Evolutionary conservation across 176 grass and related monocot species (phyloP).

Genomic region (Phoenix roebelenii): DNA sequence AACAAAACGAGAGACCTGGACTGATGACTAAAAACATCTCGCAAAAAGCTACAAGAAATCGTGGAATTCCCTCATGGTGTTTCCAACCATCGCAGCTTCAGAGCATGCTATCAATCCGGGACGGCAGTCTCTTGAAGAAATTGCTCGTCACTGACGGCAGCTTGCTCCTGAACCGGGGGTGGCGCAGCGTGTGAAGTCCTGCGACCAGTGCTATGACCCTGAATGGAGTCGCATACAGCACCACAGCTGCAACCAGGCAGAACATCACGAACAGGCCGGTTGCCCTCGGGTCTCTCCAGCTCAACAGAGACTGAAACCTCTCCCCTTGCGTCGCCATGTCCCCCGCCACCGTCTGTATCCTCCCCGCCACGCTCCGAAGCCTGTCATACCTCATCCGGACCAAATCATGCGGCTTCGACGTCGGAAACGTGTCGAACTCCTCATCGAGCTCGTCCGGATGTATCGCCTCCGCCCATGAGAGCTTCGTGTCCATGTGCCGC

Average conservation of each 20-base stretch:
- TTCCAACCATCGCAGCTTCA: background rate
- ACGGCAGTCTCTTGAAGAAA: conserved; percentile 74
- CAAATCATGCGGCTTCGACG: conserved; percentile 36
- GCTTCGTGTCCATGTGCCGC: conserved; percentile 34
- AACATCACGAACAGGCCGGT: conserved; percentile 43
- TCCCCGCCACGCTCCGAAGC: conserved; percentile 57
- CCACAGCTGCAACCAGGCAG: conserved; percentile 42
- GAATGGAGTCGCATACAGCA: conserved; percentile 42
- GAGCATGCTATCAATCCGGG: conserved; percentile 33
- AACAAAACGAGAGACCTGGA: no score
- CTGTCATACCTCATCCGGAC: conserved; percentile 72
- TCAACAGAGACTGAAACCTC: conserved; percentile 51
- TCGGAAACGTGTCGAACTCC: conserved; percentile 80
- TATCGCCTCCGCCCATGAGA: conserved; percentile 46
- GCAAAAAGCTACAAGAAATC: no score
- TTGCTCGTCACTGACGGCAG: conserved; percentile 45
- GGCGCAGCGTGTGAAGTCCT: conserved; percentile 47
- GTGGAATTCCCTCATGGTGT: no score
- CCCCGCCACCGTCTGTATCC: conserved; percentile 67
- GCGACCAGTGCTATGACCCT: conserved; percentile 27
- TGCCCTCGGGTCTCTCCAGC: conserved; percentile 70
- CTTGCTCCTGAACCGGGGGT: conserved; percentile 58
- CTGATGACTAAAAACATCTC: no score
- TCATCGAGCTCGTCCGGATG: conserved; percentile 62
- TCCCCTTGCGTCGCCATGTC: conserved; percentile 77